phyloP scores from a whole-genome alignment of 2,329 filamentous ascomycete genomes.

The Ilyonectria destructans region DNA sequence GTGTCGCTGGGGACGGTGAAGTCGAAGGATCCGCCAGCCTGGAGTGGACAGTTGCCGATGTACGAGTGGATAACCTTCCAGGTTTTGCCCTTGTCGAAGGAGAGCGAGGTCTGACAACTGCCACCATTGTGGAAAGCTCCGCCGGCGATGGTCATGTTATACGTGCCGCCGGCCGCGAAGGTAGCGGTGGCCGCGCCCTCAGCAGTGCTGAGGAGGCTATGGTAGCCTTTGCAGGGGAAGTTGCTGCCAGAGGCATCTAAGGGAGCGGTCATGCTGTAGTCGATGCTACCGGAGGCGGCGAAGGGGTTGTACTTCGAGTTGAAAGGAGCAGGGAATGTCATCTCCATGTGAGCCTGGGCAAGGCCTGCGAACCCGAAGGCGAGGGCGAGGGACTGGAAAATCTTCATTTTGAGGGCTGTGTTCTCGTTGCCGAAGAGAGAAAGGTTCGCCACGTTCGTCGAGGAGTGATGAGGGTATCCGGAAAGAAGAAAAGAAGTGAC shows the following conservation, averaged over 20 bases:
- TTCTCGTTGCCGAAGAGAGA: too few species aligned
- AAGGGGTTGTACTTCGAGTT: constrained; percentile 68
- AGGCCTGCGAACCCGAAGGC: constrained; percentile 61
- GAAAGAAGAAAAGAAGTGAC: constrained; percentile 14
- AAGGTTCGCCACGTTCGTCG: too few species aligned
- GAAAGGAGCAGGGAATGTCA: constrained; percentile 68
- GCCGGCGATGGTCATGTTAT: constrained; percentile 77
- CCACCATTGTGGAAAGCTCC: constrained; percentile 78
- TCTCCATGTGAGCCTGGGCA: constrained; percentile 71
- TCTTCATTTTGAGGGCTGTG: constrained; percentile 59
- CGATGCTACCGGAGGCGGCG: constrained; percentile 65
- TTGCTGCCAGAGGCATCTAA: constrained; percentile 73
- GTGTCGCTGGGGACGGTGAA: constrained; percentile 79
- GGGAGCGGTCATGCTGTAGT: constrained; percentile 82
- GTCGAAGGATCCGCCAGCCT: constrained; percentile 67
- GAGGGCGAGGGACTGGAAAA: constrained; percentile 55
- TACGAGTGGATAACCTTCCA: constrained; percentile 79
- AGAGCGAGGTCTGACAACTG: constrained; percentile 83
- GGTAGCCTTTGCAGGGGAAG: constrained; percentile 83
- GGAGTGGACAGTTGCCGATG: constrained; percentile 68
- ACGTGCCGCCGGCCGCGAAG: constrained; percentile 74
- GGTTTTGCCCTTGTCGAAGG: constrained; percentile 79
- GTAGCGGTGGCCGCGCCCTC: constrained; percentile 70
- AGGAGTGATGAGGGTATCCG: constrained; percentile 37
- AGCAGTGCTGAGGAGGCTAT: constrained; percentile 63